Conservation (phyloP, 345 rosid species). For the Carallia brachiata region DNA sequence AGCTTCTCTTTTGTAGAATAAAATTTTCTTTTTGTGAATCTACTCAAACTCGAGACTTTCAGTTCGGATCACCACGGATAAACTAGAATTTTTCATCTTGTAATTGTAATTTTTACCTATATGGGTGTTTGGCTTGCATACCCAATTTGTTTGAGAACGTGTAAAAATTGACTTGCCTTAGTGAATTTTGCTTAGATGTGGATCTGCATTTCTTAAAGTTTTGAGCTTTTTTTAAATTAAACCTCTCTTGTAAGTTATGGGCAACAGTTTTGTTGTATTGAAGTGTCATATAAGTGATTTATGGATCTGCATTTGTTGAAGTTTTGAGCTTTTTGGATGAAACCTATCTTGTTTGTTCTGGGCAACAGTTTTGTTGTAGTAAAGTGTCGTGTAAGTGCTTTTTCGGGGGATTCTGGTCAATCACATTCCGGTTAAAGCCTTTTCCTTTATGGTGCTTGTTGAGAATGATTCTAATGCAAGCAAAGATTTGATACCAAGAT, state of each 20-base stretch:
- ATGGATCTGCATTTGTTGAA: background rate
- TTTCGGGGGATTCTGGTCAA: no score
- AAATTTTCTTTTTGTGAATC: background rate
- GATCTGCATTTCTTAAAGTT: background rate
- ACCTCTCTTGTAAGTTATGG: no score
- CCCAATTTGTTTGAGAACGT: conserved; percentile 20
- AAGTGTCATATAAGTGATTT: no score
- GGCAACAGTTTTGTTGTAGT: no score
- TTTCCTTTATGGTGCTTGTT: background rate
- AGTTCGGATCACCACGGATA: background rate
- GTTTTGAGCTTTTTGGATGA: conserved; percentile 1
- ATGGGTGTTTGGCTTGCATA: background rate
- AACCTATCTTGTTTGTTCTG: no score
- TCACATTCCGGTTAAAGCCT: background rate
- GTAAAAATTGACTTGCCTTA: conserved; percentile 28
- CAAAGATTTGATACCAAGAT: conserved; percentile 21
- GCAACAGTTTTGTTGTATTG: no score
- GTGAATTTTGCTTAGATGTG: background rate
- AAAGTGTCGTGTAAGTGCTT: no score
- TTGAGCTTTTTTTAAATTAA: background rate
- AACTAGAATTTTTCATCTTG: background rate
- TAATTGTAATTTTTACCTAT: background rate
- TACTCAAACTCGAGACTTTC: background rate
- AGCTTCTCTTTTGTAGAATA: conserved; percentile 11
- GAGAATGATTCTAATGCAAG: conserved; percentile 29